Evolutionary conservation across 2,329 filamentous ascomycete genomes (phyloP).

Genomic region (Aspergillus sp.): DNA sequence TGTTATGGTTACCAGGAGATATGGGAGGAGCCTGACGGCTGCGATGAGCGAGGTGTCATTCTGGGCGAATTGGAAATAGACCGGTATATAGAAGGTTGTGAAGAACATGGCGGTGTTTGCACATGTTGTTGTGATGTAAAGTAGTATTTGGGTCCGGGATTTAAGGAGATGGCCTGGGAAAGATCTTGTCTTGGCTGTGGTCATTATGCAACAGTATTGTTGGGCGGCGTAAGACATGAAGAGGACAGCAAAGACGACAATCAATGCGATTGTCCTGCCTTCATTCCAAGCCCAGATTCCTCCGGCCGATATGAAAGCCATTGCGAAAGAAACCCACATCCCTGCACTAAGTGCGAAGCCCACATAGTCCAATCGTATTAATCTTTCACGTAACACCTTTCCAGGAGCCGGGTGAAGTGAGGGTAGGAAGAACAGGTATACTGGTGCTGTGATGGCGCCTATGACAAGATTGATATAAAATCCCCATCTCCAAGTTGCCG

Average conservation of each 20-base stretch:
- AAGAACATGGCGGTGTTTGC: background rate
- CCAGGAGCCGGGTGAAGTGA: background rate
- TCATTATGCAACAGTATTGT: background rate
- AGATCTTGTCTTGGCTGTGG: background rate
- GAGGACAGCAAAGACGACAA: slow-evolving; percentile 41
- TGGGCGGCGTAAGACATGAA: slow-evolving; percentile 41
- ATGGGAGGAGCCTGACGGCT: background rate
- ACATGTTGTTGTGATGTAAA: background rate
- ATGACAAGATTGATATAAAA: slow-evolving; percentile 13
- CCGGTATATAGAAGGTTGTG: background rate
- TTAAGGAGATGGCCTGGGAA: background rate
- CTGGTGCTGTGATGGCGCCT: slow-evolving; percentile 3
- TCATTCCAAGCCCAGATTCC: slow-evolving; percentile 49
- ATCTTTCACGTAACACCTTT: background rate
- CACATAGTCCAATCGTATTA: background rate
- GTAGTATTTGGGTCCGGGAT: background rate
- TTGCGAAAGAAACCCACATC: background rate
- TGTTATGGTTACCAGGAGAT: background rate
- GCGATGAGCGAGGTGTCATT: background rate
- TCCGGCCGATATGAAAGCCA: slow-evolving; percentile 42
- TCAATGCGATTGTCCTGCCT: slow-evolving; percentile 18
- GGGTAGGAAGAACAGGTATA: background rate
- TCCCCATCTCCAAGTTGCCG: slow-evolving; percentile 9
- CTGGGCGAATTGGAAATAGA: background rate
- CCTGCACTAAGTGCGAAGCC: background rate